phyloP scores from a whole-genome alignment of 78 protist species.

The Guillardia theta region DNA sequence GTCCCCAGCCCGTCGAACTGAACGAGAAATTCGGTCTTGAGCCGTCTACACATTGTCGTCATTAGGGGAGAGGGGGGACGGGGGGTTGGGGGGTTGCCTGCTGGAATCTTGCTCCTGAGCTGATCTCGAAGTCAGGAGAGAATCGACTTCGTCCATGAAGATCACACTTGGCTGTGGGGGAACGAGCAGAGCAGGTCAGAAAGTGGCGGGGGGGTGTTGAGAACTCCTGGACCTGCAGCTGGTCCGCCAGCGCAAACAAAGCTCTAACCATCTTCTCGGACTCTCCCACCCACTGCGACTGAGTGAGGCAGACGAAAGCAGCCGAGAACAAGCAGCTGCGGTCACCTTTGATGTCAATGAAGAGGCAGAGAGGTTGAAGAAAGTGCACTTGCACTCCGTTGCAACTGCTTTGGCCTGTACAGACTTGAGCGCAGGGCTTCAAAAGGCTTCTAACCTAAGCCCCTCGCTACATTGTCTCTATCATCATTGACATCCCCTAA shows the following conservation, averaged over 20 bases:
- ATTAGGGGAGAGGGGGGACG: too few species aligned
- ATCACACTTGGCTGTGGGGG: background rate
- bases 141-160: slow-evolving; percentile 88
- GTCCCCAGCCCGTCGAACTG: slow-evolving; percentile 79
- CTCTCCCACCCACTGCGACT: too few species aligned
- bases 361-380: background rate
- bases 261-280: slow-evolving; percentile 88
- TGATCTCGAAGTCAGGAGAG: slow-evolving; percentile 63
- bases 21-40: slow-evolving; percentile 90
- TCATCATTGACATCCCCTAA: too few species aligned
- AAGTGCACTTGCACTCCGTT: background rate
- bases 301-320: too few species aligned
- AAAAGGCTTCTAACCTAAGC: too few species aligned
- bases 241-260: slow-evolving; percentile 81
- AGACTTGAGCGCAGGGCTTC: too few species aligned
- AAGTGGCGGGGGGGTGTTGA: slow-evolving; percentile 59
- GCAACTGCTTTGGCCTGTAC: background rate
- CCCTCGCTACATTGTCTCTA: too few species aligned
- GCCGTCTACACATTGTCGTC: slow-evolving; percentile 66
- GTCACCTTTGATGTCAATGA: background rate
- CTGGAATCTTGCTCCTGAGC: background rate
- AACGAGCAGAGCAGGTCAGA: background rate
- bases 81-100: too few species aligned
- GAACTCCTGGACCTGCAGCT: slow-evolving; percentile 64
- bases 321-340: background rate